Base-by-base conservation (phyloP, 208 protist genomes). In the Acanthamoeba castellanii region DNA sequence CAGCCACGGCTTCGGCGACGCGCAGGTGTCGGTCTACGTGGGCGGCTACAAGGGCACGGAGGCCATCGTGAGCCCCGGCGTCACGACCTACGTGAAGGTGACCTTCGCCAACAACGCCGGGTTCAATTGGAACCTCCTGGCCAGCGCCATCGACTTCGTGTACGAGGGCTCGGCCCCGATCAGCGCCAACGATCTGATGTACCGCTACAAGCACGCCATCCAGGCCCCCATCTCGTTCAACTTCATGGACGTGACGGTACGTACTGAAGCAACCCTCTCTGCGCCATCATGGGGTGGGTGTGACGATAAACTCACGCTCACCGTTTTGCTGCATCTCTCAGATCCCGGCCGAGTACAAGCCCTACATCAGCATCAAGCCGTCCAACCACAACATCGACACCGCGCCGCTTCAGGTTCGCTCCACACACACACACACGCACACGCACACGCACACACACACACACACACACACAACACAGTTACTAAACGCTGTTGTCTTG, bases 1-100 rank as follows among this genome's bases (percentile, higher is more conserved):
- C 61, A 81, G 92, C 32, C 22, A 96, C 57, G 95, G 95, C 25
- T 96, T 95, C 20, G 95, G 95, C 47, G 95, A 96, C 94, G 61
- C 95, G 3, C 45, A 72, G 59, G 92, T 96, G n/a, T 68, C 37
- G 18, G 30, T 94, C 4, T 96, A 96, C 74, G 95, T 96, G 55
- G 95, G 95, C 59, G 95, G 47, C 47, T 94, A 94, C 91, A 82
- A 85, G 34, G 92, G 92, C 42, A 88, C 94, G 18, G 55, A 76
- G n/a, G 64, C 81, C 7, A 59, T 95, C 18, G n/a, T 96, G 0
- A 32, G 14, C 18, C 94, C 94, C 30, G 95, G 95, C 45, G 34
- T 0, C 14, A 88, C 68, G 25, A 96, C 95, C 22, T 96, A 87
- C 42, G 76, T 96, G 34, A n/a, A 74, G 32, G 55, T 72, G 32